These are phyloP conservation scores for Myxozyma udenii DNA, from an alignment of 805 yeast species.

Conservation along the genomic window DNA sequence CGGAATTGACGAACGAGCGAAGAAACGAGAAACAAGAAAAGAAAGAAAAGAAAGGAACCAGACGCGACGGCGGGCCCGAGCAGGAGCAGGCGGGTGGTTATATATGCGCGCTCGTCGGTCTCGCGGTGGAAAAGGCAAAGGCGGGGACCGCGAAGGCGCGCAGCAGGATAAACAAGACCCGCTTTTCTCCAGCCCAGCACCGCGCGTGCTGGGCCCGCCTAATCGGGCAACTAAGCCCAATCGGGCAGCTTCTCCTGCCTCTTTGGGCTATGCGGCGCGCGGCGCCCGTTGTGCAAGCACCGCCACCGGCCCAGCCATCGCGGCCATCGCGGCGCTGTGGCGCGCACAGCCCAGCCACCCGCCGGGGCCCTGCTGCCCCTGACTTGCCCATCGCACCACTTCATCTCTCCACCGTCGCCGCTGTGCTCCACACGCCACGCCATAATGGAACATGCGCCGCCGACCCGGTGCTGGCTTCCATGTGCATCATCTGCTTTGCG, in stretches of 20 bases:
- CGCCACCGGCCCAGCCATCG: conserved; percentile 17
- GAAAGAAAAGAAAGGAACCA: neutral
- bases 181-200: too few species aligned
- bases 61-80: neutral
- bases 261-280: conserved; percentile 1
- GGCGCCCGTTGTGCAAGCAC: too few species aligned
- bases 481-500: neutral
- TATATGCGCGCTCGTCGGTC: neutral
- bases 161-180: neutral
- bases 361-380: neutral
- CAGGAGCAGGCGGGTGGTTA: neutral
- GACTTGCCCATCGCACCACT: too few species aligned
- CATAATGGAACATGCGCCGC: neutral
- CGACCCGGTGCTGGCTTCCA: neutral
- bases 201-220: too few species aligned
- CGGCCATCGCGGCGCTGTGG: conserved; percentile 7
- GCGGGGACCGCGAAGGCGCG: neutral
- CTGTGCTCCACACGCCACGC: neutral
- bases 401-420: neutral
- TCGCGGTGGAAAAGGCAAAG: neutral
- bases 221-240: neutral
- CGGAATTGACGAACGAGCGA: too few species aligned
- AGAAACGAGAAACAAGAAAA: too few species aligned
- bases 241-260: neutral
- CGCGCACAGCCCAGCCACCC: neutral